Conservation (phyloP, 768 basidiomycete species). For the Leccinum broughii region DNA sequence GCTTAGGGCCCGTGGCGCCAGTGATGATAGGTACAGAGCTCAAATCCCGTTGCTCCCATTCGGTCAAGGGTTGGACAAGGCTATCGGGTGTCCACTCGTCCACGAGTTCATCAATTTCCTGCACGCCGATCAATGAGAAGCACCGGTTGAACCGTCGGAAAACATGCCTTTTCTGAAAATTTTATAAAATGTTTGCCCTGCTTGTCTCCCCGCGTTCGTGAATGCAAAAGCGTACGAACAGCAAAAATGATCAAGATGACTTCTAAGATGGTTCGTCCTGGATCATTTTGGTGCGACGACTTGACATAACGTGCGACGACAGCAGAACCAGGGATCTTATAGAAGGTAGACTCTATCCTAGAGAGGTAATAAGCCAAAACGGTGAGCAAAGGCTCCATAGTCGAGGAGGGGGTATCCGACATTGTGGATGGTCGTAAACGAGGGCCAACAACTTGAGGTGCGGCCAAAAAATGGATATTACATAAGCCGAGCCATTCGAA, state of each 20-base stretch:
- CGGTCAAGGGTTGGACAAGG: constrained; percentile 61
- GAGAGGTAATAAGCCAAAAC: constrained; percentile 64
- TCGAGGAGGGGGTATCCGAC: constrained; percentile 35
- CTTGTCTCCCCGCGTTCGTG: constrained; percentile 82
- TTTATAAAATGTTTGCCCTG: constrained; percentile 87
- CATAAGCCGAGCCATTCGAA: constrained; percentile 1
- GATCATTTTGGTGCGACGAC: constrained; percentile 95
- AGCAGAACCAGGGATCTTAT: constrained; percentile 76
- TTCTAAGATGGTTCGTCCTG: constrained; percentile 88
- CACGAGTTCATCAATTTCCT: constrained; percentile 98
- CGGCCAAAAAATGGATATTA: constrained; percentile 9
- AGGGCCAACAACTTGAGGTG: not conserved
- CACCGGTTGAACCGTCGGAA: not conserved
- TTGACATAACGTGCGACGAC: constrained; percentile 89
- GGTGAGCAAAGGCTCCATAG: constrained; percentile 56
- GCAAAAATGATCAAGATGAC: constrained; percentile 86
- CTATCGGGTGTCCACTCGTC: constrained; percentile 93
- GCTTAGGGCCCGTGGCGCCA: constrained; percentile 82
- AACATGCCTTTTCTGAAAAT: constrained; percentile 83
- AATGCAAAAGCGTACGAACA: constrained; percentile 86
- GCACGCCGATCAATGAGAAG: not conserved
- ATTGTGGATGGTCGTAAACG: constrained; percentile 28
- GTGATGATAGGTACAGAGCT: constrained; percentile 71
- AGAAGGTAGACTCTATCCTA: constrained; percentile 65
- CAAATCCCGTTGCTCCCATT: constrained; percentile 67